Evolutionary conservation across 331 rosid genomes (phyloP), one percentile per base, ranked within the genome.

Genomic region (Cydonia oblonga): DNA sequence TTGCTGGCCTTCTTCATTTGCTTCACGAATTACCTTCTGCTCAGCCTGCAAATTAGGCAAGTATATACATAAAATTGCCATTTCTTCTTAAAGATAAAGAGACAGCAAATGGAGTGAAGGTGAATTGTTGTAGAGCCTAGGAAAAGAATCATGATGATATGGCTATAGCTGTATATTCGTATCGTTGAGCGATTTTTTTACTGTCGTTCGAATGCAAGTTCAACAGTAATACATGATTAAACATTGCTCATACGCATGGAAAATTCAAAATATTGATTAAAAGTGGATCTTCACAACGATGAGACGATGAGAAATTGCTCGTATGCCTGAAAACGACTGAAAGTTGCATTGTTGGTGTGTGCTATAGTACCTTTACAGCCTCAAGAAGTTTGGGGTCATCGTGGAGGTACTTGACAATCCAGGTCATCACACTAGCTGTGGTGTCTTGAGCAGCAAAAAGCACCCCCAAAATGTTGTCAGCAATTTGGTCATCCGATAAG

Each of bases 381-480:
- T 85, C 88, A 9, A 95, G 84, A 85, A 91, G 84, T 78, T 91
- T 91, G 3, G 89, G 96, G 24, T 88, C 80, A 71, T 91, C 90
- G 29, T 89, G 96, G 30, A 95, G 83, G 82, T 88, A 95, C 86
- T 88, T 87, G 67, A 88, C 72, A 23, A 89, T 72, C 99, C 99
- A 95, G 16, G 99, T 95, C 85, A 91, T 85, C 42, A 84, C 91
- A 75, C 86, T 91, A 18, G 99, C 99, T 32, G 99, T 91, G 13
- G 99, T 95, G 81, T 95, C 99, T 49, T 86, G 96, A 74, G 99
- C 97, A 64, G 99, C 99, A 78, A 95, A 95, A 26, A 95, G 82
- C 54, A 91, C 97, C 33, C 97, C 99, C 64, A 95, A 91, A 25
- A 91, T 81, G 80, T 95, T 95, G 82, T 91, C 99, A 12, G 87